Evolutionary conservation across 305 asterid genomes (phyloP).

Genomic region (Euphrasia arctica): DNA sequence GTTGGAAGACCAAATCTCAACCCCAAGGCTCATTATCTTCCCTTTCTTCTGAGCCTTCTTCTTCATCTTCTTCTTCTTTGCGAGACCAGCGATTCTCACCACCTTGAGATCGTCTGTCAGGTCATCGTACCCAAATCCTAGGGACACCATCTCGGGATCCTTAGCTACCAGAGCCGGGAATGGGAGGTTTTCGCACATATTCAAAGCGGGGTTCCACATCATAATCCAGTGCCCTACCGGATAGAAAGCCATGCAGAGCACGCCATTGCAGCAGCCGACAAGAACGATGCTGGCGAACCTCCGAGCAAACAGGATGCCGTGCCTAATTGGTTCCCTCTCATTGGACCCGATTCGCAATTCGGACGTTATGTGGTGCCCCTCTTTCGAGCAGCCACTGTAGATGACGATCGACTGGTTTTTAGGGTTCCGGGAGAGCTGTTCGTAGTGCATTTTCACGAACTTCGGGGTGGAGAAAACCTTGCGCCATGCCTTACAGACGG

Average conservation of each 20-base stretch:
- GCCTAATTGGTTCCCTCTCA: neutral
- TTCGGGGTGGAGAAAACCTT: neutral
- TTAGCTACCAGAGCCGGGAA: neutral
- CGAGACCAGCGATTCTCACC: neutral
- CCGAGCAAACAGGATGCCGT: neutral
- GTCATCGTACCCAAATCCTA: constrained; percentile 18
- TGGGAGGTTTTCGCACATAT: neutral
- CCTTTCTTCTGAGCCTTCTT: neutral
- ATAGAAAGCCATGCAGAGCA: constrained; percentile 10
- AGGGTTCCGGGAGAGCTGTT: neutral
- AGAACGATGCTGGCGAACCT: neutral
- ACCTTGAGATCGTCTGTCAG: neutral
- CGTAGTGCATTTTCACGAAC: neutral
- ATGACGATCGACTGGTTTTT: neutral
- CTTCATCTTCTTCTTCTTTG: neutral
- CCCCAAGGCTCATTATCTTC: neutral
- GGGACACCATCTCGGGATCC: neutral
- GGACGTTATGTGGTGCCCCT: constrained; percentile 5
- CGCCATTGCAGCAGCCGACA: constrained; percentile 2
- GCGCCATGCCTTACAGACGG: constrained; percentile 7
- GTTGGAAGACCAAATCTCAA: neutral
- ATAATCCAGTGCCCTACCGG: neutral
- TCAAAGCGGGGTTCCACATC: constrained; percentile 22
- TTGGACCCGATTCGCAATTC: neutral
- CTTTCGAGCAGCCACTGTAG: neutral